Base-by-base conservation (phyloP, 2,329 filamentous ascomycete genomes). In the Tolypocladium tundrense region DNA sequence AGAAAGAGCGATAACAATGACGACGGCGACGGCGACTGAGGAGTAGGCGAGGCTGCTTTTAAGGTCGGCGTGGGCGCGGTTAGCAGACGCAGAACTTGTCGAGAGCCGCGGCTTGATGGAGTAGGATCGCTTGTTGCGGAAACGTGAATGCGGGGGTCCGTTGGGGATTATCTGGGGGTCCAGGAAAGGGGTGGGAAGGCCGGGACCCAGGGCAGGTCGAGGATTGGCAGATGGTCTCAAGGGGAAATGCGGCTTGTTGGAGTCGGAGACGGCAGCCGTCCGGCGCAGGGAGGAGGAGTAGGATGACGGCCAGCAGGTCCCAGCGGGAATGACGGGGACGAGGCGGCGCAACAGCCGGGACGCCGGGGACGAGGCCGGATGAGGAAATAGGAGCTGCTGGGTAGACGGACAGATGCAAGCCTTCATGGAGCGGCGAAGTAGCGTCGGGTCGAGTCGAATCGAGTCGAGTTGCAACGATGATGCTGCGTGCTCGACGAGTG, bases 11-110 rank as follows among this genome's bases (percentile, higher is more conserved):
- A 58, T 24, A 58, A 56, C 40, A 27, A 59, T 1, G n/a, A 43
- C 37, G 41, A 61, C 56, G 53, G 59, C 24, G 31, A 63, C 35
- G 10, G 57, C 58, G 45, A 58, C 19, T 9, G 62, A 55, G 31
- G 33, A 55, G 33, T 39, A 55, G 35, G 40, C 51, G 40, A 57
- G 48, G 33, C 52, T 55, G 45, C 58, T 60, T 57, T 55, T 48
- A 45, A 60, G 53, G 43, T n/a, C 37, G 50, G n/a, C 39, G 21
- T 24, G 43, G 48, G 14, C 16, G 50, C 11, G 55, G 51, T 50
- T 21, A 13, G 16, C 31, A n/a, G 40, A 45, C 16, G 19, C 9
- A 45, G 39, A 13, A 19, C 19, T 16, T 42, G 50, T n/a, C 48
- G 27, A 54, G 42, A 54, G 35, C 41, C 51, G 54, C 50, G 50